A percentile compares a stretch with the other conserved stretches of the same genome.
Conservation (phyloP, 768 basidiomycete species). For the Symmetrospora coprosmae region DNA sequence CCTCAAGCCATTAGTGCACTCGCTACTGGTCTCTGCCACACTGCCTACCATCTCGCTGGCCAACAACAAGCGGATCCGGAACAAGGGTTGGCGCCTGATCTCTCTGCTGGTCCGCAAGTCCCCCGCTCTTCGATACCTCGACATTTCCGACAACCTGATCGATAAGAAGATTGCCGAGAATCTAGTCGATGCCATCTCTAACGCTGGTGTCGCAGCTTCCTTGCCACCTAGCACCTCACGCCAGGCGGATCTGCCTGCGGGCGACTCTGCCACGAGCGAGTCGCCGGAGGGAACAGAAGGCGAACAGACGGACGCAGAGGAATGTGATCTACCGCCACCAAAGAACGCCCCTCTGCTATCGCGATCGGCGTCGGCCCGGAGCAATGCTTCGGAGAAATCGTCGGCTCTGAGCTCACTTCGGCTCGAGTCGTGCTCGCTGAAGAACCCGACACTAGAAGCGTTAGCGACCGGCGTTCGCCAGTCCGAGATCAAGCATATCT, state of each 20-base stretch:
- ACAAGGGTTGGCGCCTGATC: conserved; percentile 59
- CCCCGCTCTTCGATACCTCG: conserved; percentile 64
- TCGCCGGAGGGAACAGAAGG: not conserved
- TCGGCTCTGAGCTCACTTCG: conserved; percentile 48
- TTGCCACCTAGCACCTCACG: not conserved
- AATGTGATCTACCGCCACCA: not conserved
- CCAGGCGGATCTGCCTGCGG: not conserved
- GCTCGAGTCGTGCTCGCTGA: conserved; percentile 70
- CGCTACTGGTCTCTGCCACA: conserved; percentile 66
- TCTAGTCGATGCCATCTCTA: conserved; percentile 52
- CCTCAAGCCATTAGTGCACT: conserved; percentile 77
- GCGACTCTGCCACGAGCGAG: not conserved
- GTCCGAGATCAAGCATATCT: conserved; percentile 73
- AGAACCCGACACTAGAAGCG: conserved; percentile 59
- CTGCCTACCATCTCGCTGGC: conserved; percentile 72
- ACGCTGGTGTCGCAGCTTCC: not conserved
- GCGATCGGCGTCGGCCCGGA: conserved; percentile 23
- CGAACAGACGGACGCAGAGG: conserved; percentile 2
- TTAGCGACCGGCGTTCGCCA: conserved; percentile 68
- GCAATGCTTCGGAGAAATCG: conserved; percentile 42
- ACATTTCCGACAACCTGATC: conserved; percentile 68
- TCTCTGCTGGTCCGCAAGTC: conserved; percentile 74
- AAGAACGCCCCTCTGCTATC: conserved; percentile 35
- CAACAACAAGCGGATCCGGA: conserved; percentile 67
- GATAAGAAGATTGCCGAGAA: conserved; percentile 77